Evolutionary conservation across 2,329 filamentous ascomycete genomes (phyloP).

Genomic region (Ophiostoma pallidulum): DNA sequence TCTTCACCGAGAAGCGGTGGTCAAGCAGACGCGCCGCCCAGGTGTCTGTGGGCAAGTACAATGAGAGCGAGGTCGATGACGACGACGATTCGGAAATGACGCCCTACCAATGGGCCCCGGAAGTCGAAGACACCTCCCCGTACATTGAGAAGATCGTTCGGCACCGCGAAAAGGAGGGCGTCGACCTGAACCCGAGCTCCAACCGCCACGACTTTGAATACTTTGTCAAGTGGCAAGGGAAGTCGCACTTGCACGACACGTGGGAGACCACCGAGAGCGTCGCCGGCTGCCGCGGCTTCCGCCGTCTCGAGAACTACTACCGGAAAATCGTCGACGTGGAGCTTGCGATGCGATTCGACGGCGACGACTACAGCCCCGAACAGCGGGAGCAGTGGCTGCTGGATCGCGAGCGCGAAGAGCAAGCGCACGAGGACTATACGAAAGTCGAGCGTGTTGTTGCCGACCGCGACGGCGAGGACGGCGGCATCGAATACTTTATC

Average conservation of each 20-base stretch:
- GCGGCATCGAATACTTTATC: conserved; percentile 79
- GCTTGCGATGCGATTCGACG: conserved; percentile 64
- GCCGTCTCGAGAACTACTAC: conserved; percentile 92
- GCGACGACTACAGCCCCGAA: conserved; percentile 67
- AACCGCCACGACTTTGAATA: conserved; percentile 75
- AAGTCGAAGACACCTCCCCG: conserved; percentile 66
- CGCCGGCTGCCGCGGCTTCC: conserved; percentile 68
- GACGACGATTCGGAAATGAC: conserved; percentile 57
- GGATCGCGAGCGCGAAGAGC: conserved; percentile 84
- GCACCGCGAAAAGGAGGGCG: conserved; percentile 65
- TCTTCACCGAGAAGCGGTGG: conserved; percentile 77
- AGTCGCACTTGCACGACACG: conserved; percentile 89
- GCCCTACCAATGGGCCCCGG: conserved; percentile 59
- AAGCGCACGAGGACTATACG: conserved; percentile 81
- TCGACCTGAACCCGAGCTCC: conserved; percentile 47
- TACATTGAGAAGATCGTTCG: conserved; percentile 88
- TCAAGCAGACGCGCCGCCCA: conserved; percentile 78
- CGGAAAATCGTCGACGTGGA: conserved; percentile 74
- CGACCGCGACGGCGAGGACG: conserved; percentile 66
- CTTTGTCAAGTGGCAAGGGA: conserved; percentile 93
- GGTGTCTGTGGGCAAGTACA: conserved; percentile 51
- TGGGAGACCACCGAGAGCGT: conserved; percentile 79
- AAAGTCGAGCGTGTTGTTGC: conserved; percentile 90
- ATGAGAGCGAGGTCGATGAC: conserved; percentile 57
- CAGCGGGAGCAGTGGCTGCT: conserved; percentile 89